Base-by-base conservation (phyloP, 2,329 filamentous ascomycete genomes). In the Pseudogymnoascus sp. region DNA sequence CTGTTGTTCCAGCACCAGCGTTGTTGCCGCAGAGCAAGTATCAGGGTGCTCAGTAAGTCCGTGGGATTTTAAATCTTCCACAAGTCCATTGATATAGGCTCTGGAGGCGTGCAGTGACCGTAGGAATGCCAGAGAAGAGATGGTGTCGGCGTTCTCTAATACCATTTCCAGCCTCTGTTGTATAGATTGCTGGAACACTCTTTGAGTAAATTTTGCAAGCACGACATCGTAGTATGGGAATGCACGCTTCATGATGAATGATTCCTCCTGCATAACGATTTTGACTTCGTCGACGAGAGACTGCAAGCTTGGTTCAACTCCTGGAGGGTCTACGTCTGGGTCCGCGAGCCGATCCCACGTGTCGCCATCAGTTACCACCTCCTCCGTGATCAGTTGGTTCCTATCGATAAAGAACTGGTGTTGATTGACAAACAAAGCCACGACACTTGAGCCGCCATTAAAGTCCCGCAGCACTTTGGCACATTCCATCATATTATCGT, bases 351-450 rank as follows among this genome's bases (percentile, higher is more conserved):
- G 87, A 62, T 97, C 93, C 92, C 93, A 97, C 1, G 85, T 87
- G 64, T 91, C 84, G 62, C 81, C 71, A 62, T 73, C 71, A 20
- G 71, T 70, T 9, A 66, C 81, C 57, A 83, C 80, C n/a, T 77
- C 82, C 68, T 94, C 90, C 11, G 84, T 82, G 58, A 96, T 87
- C 62, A 99, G 79, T 73, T 97, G 93, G 67, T 91, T 94, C 25
- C 92, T 83, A 71, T 97, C 94, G 70, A 99, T 97, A 76, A 99
- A 99, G 80, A 99, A 99, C 70, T 96, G 91, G 75, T 99, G 95
- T 73, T 99, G 94, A 71, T 99, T 99, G 71, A 99, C 93, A 73
- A 97, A 99, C 9, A 93, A 81, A 12, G 90, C 93, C 74, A 97
- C 96, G 63, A 97, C 94, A 72, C 92, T 97, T 62, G 91, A 86